phyloP scores from a whole-genome alignment of 1,284 basidiomycete species.

The Trametes versicolor region DNA sequence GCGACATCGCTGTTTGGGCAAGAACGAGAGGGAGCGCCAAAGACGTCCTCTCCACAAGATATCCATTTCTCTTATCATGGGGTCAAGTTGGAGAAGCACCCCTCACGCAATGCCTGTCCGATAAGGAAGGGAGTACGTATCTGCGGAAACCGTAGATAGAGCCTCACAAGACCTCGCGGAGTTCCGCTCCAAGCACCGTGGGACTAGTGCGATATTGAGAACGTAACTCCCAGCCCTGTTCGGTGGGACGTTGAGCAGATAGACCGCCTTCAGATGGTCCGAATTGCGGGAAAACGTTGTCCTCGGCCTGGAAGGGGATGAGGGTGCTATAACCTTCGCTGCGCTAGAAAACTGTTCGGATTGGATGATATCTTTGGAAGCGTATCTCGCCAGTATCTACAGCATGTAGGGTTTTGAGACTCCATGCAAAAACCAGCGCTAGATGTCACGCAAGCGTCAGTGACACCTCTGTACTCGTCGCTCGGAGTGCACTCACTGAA shows the following conservation, averaged over 20 bases:
- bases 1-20: neutral
- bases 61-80: conserved; percentile 2
- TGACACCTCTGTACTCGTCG: no score
- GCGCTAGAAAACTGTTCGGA: no score
- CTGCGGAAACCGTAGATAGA: neutral
- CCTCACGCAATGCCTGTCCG: neutral
- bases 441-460: no score
- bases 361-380: no score
- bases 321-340: no score
- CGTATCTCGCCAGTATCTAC: no score
- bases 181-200: conserved; percentile 4
- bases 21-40: neutral
- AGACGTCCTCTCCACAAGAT: neutral
- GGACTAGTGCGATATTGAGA: neutral
- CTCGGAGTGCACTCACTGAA: no score
- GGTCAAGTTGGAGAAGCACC: neutral
- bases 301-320: no score
- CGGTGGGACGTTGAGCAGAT: neutral
- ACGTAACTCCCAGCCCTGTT: neutral
- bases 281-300: neutral
- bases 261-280: neutral
- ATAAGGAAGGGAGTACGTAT: neutral
- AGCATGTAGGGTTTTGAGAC: no score
- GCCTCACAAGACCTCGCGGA: neutral
- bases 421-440: no score